These are phyloP conservation scores for Colletotrichum spinosum DNA, from an alignment of 2,329 filamentous ascomycete genomes.

Conservation along the genomic window DNA sequence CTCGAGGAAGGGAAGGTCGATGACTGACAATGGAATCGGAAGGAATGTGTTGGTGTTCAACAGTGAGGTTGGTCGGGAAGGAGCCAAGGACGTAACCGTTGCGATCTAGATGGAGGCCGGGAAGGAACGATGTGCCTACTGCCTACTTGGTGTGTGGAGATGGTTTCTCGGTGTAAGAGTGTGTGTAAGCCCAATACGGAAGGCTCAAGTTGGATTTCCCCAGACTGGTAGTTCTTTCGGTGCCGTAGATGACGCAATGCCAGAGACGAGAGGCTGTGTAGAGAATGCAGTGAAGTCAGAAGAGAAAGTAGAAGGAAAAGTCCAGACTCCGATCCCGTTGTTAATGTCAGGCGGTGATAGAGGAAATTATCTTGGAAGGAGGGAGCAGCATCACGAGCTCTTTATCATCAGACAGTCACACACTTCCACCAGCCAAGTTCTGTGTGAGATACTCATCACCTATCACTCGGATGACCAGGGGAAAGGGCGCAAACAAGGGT, in stretches of 20 bases:
- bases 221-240: constrained; percentile 4
- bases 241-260: constrained; percentile 30
- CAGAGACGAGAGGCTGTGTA: constrained; percentile 25
- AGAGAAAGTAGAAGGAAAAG: constrained; percentile 12
- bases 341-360: constrained; percentile 32
- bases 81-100: constrained; percentile 28
- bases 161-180: constrained; percentile 6
- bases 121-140: constrained; percentile 29
- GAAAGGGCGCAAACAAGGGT: constrained; percentile 17
- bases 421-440: constrained; percentile 14
- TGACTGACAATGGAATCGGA: constrained; percentile 25
- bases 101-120: constrained; percentile 32
- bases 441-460: constrained; percentile 15
- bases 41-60: constrained; percentile 35
- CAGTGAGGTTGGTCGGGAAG: constrained; percentile 31
- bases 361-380: constrained; percentile 28
- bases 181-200: constrained; percentile 21
- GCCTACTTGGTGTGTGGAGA: constrained; percentile 13
- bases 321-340: constrained; percentile 22
- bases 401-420: constrained; percentile 28
- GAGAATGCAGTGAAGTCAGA: constrained; percentile 12
- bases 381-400: constrained; percentile 34
- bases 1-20: constrained; percentile 22
- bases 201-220: constrained; percentile 21
- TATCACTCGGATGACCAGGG: not conserved